Evolutionary conservation across 768 basidiomycete genomes (phyloP).

Genomic region (Suillus ampliporus): DNA sequence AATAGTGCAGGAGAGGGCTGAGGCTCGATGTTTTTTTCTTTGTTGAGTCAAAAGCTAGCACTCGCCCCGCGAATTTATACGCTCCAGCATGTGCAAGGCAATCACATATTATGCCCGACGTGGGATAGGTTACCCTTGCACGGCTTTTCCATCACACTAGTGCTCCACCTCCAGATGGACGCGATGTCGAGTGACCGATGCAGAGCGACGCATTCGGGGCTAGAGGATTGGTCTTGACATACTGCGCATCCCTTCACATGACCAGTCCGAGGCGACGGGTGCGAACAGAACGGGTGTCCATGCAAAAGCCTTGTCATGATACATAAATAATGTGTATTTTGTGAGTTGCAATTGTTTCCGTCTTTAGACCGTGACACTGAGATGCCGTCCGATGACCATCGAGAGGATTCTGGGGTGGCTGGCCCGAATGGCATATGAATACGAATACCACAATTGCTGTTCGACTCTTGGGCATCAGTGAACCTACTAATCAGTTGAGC

Average conservation of each 20-base stretch:
- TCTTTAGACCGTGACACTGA: not conserved
- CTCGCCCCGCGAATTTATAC: not conserved
- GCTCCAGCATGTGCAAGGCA: not conserved
- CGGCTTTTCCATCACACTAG: not conserved
- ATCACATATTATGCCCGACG: not conserved
- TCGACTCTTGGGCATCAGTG: not conserved
- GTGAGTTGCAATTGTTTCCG: not conserved
- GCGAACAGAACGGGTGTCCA: not conserved
- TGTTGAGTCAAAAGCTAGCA: not conserved
- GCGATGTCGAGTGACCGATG: not conserved
- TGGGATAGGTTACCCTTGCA: not conserved
- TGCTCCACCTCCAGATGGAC: not conserved
- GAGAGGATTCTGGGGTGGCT: not conserved
- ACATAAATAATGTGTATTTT: not conserved
- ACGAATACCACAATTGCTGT: not conserved
- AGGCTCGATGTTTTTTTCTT: slow-evolving; percentile 1
- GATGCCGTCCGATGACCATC: not conserved
- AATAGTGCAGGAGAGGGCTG: not conserved
- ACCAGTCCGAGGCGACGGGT: not conserved
- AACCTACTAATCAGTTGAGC: not conserved
- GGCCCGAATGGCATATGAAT: not conserved
- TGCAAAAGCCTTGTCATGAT: not conserved
- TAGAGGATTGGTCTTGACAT: not conserved
- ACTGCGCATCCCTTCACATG: not conserved
- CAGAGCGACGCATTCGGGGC: not conserved